Evolutionary conservation across 352 stramenopile genomes (phyloP).

Genomic region (Globisporangium spinosum): DNA sequence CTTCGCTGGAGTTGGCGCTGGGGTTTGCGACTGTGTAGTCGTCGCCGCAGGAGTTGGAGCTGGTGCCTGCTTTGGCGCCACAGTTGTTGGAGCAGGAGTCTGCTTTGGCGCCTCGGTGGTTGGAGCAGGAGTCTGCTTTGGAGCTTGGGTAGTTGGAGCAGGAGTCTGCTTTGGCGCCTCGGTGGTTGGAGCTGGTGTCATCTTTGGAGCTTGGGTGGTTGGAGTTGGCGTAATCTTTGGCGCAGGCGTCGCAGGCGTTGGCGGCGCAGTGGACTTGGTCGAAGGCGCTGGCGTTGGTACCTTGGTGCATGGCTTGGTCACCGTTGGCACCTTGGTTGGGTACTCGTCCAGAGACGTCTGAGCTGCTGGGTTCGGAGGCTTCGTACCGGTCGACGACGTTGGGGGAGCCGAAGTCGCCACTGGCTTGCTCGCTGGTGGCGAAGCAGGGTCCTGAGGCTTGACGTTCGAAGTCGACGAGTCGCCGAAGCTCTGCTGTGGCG

Average conservation of each 20-base stretch:
- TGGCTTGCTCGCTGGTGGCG: conserved; percentile 2
- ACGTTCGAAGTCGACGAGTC: conserved; percentile 16
- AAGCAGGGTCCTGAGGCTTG: conserved; percentile 8
- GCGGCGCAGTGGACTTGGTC: background rate
- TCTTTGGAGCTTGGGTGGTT: conserved; percentile 10
- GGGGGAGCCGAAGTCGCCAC: background rate
- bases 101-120: conserved; percentile 3
- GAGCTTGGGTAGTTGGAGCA: background rate
- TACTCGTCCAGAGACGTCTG: conserved; percentile 16
- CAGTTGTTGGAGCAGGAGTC: conserved; percentile 2
- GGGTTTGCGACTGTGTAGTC: conserved; percentile 1
- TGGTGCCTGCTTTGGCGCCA: background rate
- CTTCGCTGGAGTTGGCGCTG: conserved; percentile 5
- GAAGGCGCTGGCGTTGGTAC: conserved; percentile 9
- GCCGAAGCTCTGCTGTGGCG: conserved; percentile 16
- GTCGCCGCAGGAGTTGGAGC: conserved; percentile 1
- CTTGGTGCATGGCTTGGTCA: conserved; percentile 18
- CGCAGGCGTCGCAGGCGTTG: background rate
- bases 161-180: conserved; percentile 4
- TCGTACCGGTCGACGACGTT: background rate
- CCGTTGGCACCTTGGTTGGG: conserved; percentile 15
- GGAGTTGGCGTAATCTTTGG: conserved; percentile 11
- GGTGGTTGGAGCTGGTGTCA: conserved; percentile 7
- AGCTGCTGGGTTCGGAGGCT: conserved; percentile 12
- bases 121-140: conserved; percentile 8